Base-by-base conservation (phyloP, 345 rosid species). In the Mangifera indica region DNA sequence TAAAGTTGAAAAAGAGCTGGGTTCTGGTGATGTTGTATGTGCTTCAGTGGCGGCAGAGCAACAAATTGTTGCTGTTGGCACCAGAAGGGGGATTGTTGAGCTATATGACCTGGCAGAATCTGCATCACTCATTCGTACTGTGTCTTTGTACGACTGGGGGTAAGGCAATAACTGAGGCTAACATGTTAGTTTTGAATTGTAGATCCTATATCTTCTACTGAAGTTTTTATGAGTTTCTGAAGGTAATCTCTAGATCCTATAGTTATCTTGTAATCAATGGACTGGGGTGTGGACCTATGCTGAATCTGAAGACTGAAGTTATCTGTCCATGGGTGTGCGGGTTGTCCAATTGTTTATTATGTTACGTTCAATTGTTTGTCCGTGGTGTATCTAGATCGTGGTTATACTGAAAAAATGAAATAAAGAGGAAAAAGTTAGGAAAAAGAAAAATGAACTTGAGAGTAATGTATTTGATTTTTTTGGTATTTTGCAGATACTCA, bases 111-210 rank as follows among this genome's bases (percentile, higher is more conserved):
- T 92, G 54, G 84, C 89, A 53, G 88, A 91, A 70, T 85, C 93
- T 20, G 82, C 76, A 24, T 91, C 88, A 46, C 91, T 84, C 63
- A 84, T 95, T 69, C 96, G 98, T 52, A 76, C 91, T 1, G 89
- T 95, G 60, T 92, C 96, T 75, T 85, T 95, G 81, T 86, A 74
- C 76, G 99, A 95, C 74, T 92, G 98, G 98, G 98, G 99, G 99
- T 95, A 85, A 65, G 72, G 57, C 72, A 24, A 11, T 10, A 49
- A 58, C 59, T 66, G n/a, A 42, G 66, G 63, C 22, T 49, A 45
- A 37, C 72, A 55, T 11, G 56, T 24, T 63, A 13, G 34, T 26
- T 67, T 32, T 26, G 24, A 71, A 60, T 52, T 45, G 20, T 63
- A 44, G 29, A 57, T 42, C 12, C 55, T 63, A 52, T 12, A 10